A percentile compares a stretch with the other conserved stretches of the same genome.
Evolutionary conservation across 179 eudicot genomes (phyloP).

Genomic region (Kewa caespitosa): DNA sequence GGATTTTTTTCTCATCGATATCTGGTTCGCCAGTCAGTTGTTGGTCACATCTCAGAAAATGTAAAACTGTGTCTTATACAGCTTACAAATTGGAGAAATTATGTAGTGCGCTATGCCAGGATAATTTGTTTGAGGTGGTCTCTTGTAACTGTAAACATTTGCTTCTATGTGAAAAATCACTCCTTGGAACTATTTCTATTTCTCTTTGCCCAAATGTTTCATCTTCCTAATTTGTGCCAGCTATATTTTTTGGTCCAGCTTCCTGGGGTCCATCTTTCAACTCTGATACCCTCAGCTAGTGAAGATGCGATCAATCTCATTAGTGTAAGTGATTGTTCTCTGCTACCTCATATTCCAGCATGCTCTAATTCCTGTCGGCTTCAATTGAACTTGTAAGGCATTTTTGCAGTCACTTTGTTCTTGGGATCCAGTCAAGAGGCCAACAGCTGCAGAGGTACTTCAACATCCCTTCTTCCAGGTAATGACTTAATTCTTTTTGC

Average conservation of each 20-base stretch:
- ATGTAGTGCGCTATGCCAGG: not conserved
- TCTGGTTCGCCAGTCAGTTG: not conserved
- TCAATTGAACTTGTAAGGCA: constrained; percentile 12
- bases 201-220: not conserved
- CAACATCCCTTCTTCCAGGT: constrained; percentile 94
- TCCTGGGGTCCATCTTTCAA: constrained; percentile 62
- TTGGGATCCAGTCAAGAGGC: constrained; percentile 95
- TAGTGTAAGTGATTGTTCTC: constrained; percentile 39
- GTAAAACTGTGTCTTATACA: not conserved
- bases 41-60: not conserved
- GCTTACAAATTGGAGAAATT: not conserved
- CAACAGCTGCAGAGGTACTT: constrained; percentile 83
- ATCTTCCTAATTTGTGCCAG: constrained; percentile 4
- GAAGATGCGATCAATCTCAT: constrained; percentile 74
- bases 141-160: not conserved
- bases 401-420: constrained; percentile 66
- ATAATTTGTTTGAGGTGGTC: not conserved
- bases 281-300: constrained; percentile 74
- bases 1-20: no score
- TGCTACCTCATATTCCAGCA: not conserved
- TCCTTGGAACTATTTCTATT: not conserved
- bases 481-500: not conserved
- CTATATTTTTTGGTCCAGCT: constrained; percentile 37
- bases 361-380: not conserved
- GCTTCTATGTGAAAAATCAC: not conserved